Base-by-base conservation (phyloP, 2,329 filamentous ascomycete species). In the Cercospora sp. region DNA sequence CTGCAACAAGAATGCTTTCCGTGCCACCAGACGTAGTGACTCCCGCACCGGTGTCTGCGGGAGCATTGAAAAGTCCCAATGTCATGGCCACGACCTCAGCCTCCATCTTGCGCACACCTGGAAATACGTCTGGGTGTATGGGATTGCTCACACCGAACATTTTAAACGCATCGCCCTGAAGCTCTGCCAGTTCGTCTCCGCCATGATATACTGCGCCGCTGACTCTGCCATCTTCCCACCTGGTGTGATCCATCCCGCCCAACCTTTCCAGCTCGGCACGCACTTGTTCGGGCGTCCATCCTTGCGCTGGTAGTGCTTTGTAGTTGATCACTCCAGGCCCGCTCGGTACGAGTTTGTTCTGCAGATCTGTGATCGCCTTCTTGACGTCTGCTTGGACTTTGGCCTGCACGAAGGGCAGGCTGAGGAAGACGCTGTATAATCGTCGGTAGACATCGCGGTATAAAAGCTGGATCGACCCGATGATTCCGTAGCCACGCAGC, bases 51-150 rank as follows among this genome's bases (percentile, higher is more conserved):
- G 89, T 90, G n/a, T 89, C 83, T 3, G 45, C 2, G 13, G 95
- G 95, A 8, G 91, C 93, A 80, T 97, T 92, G 84, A 97, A 99
- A 79, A 99, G 71, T 5, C 69, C 72, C 63, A 79, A 64, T 0
- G 96, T 93, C 94, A 99, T 99, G 72, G 94, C 91, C 63, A 99
- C 95, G 70, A 99, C 85, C 83, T 99, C 95, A 55, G 95, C 94
- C 84, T 99, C 95, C 95, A 99, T 99, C 87, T 99, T 99, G 76
- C 95, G 86, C 63, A 99, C 94, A 30, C 94, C 95, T 16, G 95
- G 95, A 82, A 99, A 99, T 53, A 99, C 94, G 81, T 99, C 95
- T 6, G 95, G 95, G 80, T 99, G 95, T 74, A 99, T 95, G 3
- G 95, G 95, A 80, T 99, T 99, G 45, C 93, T 88, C 32, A 99